A percentile compares a stretch with the other conserved stretches of the same genome.
phyloP scores from a whole-genome alignment of 2,329 filamentous ascomycete species.

The Didymella segeticola region DNA sequence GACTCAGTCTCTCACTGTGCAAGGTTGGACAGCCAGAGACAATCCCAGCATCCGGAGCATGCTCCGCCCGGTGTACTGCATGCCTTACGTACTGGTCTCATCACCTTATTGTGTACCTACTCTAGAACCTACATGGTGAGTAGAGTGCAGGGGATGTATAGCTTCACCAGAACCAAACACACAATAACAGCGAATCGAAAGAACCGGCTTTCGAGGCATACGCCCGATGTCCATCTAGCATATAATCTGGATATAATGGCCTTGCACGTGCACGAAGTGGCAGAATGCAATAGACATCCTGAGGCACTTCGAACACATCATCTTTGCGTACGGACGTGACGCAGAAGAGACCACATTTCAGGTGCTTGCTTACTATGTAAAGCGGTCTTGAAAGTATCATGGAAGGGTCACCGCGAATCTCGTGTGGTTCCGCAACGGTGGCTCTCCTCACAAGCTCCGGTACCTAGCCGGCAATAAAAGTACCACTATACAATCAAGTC shows the following conservation, averaged over 20 bases:
- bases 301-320: no score
- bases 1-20: conserved; percentile 1
- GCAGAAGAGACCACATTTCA: background rate
- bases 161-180: background rate
- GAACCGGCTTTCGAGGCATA: background rate
- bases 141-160: background rate
- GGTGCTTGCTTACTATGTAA: no score
- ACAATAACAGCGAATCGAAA: background rate
- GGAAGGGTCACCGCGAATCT: conserved; percentile 7
- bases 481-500: background rate
- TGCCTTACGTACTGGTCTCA: background rate
- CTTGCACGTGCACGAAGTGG: background rate
- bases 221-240: background rate
- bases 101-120: background rate
- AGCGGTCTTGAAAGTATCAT: no score
- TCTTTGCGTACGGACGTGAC: background rate
- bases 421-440: conserved; percentile 8
- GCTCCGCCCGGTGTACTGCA: conserved; percentile 2
- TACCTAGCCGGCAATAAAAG: conserved; percentile 2
- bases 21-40: conserved; percentile 3
- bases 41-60: background rate
- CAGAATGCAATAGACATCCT: background rate
- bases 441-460: conserved; percentile 21
- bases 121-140: background rate
- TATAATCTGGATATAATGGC: background rate